A percentile compares a stretch with the other conserved stretches of the same genome.
These are phyloP conservation scores for Spathaspora sp. DNA, from an alignment of 1,139 yeast genomes.

Conservation along the genomic window DNA sequence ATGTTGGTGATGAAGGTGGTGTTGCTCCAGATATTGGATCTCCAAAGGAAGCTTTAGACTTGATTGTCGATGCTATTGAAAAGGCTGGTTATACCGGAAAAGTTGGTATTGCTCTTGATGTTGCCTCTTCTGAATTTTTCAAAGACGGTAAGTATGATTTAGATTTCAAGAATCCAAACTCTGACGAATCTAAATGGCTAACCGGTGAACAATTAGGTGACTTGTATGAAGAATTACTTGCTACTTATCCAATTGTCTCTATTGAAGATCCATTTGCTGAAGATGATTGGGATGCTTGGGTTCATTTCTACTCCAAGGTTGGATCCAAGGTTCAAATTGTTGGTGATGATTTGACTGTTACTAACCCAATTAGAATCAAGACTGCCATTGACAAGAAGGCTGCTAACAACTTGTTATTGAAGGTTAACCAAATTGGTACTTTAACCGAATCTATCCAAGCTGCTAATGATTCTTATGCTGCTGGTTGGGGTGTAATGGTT, in stretches of 20 bases:
- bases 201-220: conserved; percentile 83
- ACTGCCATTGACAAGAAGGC: conserved; percentile 94
- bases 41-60: conserved; percentile 93
- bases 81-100: conserved; percentile 91
- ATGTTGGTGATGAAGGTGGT: conserved; percentile 99
- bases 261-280: conserved; percentile 98
- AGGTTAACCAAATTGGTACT: conserved; percentile 96
- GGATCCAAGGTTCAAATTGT: conserved; percentile 80
- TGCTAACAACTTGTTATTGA: conserved; percentile 87
- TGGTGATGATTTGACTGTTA: conserved; percentile 96
- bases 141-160: conserved; percentile 93
- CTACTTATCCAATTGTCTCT: conserved; percentile 94
- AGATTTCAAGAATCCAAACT: conserved; percentile 94
- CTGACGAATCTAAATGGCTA: conserved; percentile 87
- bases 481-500: conserved; percentile 98
- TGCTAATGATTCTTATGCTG: conserved; percentile 85
- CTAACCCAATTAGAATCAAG: conserved; percentile 91
- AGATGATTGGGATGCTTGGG: conserved; percentile 99
- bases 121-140: conserved; percentile 96
- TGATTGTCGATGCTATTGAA: conserved; percentile 82
- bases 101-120: conserved; percentile 88
- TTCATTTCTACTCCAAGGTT: conserved; percentile 70
- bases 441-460: conserved; percentile 90
- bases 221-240: conserved; percentile 72
- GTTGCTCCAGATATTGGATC: conserved; percentile 95